Conservation (phyloP, 768 basidiomycete species). For the Neoboletus subvelutipes region DNA sequence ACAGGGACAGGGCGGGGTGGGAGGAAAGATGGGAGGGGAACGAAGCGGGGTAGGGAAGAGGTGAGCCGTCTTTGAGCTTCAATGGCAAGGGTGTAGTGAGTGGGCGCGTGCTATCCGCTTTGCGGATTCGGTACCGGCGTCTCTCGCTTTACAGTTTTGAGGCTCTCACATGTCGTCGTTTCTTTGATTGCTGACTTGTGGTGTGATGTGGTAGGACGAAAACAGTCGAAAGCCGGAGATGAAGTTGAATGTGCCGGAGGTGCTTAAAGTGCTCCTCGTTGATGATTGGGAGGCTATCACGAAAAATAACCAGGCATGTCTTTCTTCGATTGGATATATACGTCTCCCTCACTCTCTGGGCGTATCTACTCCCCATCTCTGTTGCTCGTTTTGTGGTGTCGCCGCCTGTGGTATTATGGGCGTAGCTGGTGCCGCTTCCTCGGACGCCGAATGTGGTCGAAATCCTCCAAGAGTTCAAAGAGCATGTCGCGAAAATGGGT, state of each 20-base stretch:
- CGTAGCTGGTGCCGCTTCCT: constrained; percentile 83
- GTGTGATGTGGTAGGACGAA: constrained; percentile 56
- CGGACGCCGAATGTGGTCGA: constrained; percentile 75
- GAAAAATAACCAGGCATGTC: constrained; percentile 81
- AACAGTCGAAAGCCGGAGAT: constrained; percentile 79
- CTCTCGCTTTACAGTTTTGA: neutral
- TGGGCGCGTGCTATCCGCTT: neutral
- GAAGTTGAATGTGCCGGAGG: constrained; percentile 86
- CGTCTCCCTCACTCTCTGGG: neutral
- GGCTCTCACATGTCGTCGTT: neutral
- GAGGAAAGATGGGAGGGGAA: constrained; percentile 65
- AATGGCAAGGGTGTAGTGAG: neutral
- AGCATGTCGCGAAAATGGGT: constrained; percentile 50
- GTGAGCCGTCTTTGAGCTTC: constrained; percentile 36
- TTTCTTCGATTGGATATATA: neutral
- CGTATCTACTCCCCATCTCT: neutral
- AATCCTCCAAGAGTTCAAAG: constrained; percentile 75
- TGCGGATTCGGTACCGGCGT: neutral
- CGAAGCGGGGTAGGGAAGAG: constrained; percentile 75
- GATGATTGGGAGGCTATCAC: constrained; percentile 99
- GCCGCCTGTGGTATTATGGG: neutral
- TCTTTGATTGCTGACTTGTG: neutral
- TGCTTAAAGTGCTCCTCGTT: constrained; percentile 85
- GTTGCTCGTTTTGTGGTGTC: neutral
- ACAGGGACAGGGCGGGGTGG: constrained; percentile 31